Base-by-base conservation (phyloP, 1,284 basidiomycete genomes). In the Trametes versicolor region DNA sequence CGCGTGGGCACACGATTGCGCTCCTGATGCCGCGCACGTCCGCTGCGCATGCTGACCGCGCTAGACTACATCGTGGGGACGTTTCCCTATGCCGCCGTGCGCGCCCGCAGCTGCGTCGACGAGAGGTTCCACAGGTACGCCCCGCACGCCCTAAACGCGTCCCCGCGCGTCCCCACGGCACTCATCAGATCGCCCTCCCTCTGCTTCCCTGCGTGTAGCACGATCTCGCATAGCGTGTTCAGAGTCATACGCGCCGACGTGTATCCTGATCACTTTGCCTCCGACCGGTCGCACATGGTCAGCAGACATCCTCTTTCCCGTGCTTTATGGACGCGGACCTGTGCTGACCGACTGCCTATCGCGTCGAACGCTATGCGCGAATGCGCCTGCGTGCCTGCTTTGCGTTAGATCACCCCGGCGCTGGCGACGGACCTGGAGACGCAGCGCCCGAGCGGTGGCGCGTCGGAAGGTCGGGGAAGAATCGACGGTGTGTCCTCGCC, bases 271-370 rank as follows among this genome's bases (percentile, higher is more conserved):
- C 71, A 85, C 69, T 92, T 93, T 77, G 89, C 90, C 10, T 92
- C 90, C n/a, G 89, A 93, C 74, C 81, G 91, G 72, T 90, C 90
- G 59, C 91, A 93, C 75, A 93, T 93, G 91, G 89, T 91, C 63
- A 72, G 77, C 65, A 66, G 65, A 63, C 65, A n/a, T 50, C 41
- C 45, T 32, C 21, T 17, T 12, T 43, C 47, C 52, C 32, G 52
- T 34, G 37, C 41, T 43, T 49, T 54, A 21, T 25, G 29, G 43
- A 23, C 17, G 15, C 21, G 29, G 34, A n/a, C n/a, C 21, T 56
- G 53, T 48, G 63, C 63, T 60, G 48, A 50, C 41, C 41, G 43
- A 23, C 52, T 68, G 47, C 67, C 67, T 63, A 65, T 68, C 63
- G 63, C 51, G 61, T 65, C 32, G 19, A n/a, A 34, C 36, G 25